Base-by-base conservation (phyloP, 192 early-diverging fungal species). In the Mortierella claussenii region DNA sequence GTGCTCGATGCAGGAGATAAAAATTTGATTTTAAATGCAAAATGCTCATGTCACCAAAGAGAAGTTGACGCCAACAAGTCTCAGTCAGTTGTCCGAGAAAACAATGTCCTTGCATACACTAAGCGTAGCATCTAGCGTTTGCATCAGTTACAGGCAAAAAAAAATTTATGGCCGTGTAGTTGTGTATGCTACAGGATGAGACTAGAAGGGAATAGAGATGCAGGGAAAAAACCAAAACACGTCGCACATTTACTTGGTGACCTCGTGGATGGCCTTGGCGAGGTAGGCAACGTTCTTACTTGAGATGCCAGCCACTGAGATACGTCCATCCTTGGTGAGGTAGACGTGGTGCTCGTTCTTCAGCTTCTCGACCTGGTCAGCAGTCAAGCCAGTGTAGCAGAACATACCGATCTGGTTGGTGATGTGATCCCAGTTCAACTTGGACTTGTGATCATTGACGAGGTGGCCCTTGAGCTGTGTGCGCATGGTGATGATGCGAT, bases 341-440 rank as follows among this genome's bases (percentile, higher is more conserved):
- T 98, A 99, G 21, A 99, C 88, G 60, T 94, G 93, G 83, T 87
- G 94, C 66, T 99, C 93, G 24, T 67, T 79, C 44, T 87, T 89
- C 70, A 99, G 75, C 42, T 88, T 82, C 78, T 94, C 93, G 21
- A 82, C 81, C 84, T 99, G 96, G 54, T 88, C 91, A 42, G 94
- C 88, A 23, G 68, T 93, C 79, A 99, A 87, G 17, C 96, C 96
- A 34, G 96, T 95, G 88, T 84, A 99, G 83, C 92, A 96, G 88
- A 99, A 99, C 97, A 99, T 99, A 75, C 97, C 97, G 76, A 99
- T 99, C 81, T 94, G 92, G 78, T 88, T 83, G 28, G 94, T 97
- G 65, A 98, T 93, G 82, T 99, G 98, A 62, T 87, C 83, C 98
- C 98, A 99, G 69, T 70, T 64, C 47, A 78, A 79, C 84, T 86